Evolutionary conservation across 331 rosid genomes (phyloP).

Genomic region (Quercus phellos): DNA sequence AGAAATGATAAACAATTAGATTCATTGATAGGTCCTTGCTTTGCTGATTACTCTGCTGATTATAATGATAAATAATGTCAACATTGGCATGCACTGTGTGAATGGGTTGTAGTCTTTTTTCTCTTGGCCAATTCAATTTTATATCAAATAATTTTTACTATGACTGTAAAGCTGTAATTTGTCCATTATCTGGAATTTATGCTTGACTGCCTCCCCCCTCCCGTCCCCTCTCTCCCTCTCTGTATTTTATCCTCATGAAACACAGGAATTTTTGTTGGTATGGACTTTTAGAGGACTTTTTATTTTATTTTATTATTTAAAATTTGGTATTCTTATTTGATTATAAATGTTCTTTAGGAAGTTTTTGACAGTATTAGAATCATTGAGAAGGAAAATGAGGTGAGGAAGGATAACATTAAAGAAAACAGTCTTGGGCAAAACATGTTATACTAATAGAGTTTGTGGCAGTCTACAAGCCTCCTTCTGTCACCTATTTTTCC

Average conservation of each 20-base stretch:
- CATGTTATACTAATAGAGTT: background rate
- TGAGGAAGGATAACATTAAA: background rate
- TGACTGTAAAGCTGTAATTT: background rate
- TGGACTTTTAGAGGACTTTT: background rate
- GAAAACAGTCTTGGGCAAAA: background rate
- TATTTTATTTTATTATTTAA: no score
- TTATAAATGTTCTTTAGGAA: background rate
- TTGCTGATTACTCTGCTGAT: background rate
- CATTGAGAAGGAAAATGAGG: background rate
- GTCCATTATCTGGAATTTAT: background rate
- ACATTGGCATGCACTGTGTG: background rate
- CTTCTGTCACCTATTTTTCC: background rate
- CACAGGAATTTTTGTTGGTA: no score
- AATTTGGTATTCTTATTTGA: background rate
- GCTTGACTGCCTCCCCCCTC: background rate
- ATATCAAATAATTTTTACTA: background rate
- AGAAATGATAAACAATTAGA: no score
- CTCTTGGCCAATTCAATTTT: background rate
- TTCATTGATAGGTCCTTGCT: background rate
- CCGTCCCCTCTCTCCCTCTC: background rate
- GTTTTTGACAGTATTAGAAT: background rate
- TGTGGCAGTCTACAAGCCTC: background rate
- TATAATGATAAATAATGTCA: background rate
- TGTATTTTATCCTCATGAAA: background rate
- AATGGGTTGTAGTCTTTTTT: background rate